Conservation (phyloP, 2,329 filamentous ascomycete species). For the Monascus ruber region DNA sequence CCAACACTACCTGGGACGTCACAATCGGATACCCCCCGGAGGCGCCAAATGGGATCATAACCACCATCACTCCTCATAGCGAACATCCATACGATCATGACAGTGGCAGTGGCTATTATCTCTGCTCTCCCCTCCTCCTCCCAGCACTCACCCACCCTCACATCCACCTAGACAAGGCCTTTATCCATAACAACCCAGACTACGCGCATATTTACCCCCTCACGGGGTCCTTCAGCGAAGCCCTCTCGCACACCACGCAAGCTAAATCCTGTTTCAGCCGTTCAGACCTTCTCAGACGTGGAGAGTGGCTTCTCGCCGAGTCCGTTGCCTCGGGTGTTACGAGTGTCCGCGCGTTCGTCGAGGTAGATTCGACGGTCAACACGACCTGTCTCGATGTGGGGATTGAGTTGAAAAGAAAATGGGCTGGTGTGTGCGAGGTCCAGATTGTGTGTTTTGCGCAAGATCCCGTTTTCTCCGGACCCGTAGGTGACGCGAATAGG, state of each 20-base stretch:
- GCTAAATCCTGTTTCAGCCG: slow-evolving; percentile 54
- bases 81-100: slow-evolving; percentile 1
- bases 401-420: slow-evolving; percentile 44
- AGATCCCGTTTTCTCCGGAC: slow-evolving; percentile 52
- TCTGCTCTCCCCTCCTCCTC: slow-evolving; percentile 21
- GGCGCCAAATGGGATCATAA: slow-evolving; percentile 11
- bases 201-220: slow-evolving; percentile 51
- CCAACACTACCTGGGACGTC: slow-evolving; percentile 23
- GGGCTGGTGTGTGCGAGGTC: slow-evolving; percentile 43
- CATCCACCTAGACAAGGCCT: slow-evolving; percentile 53
- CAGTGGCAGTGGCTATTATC: background rate
- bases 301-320: slow-evolving; percentile 53
- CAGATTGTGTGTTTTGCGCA: slow-evolving; percentile 64
- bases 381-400: slow-evolving; percentile 48
- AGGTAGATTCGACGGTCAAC: slow-evolving; percentile 53
- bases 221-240: slow-evolving; percentile 53
- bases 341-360: slow-evolving; percentile 59
- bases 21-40: slow-evolving; percentile 6
- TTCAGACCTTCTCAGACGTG: slow-evolving; percentile 53
- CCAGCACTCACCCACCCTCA: slow-evolving; percentile 60
- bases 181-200: slow-evolving; percentile 23
- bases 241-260: slow-evolving; percentile 44
- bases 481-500: slow-evolving; percentile 41
- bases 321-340: slow-evolving; percentile 56
- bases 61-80: slow-evolving; percentile 15